Percentiles rank a stretch among this genome's conserved stretches.
Evolutionary conservation across 2,329 filamentous ascomycete species (phyloP).

Genomic region (Massarina eburnea): DNA sequence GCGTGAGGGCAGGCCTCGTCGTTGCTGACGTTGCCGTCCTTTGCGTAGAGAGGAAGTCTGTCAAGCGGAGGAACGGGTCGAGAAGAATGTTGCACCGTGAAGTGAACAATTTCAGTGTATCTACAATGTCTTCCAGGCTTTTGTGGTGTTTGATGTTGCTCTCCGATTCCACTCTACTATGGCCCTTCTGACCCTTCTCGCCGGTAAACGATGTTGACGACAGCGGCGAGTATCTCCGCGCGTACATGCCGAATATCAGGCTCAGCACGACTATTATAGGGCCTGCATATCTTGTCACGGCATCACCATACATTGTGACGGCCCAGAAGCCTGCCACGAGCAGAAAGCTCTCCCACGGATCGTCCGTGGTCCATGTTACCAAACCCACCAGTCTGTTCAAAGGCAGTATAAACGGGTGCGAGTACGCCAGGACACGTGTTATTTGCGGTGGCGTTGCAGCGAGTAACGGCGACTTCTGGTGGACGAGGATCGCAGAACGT

Average conservation of each 20-base stretch:
- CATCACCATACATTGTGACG: constrained; percentile 80
- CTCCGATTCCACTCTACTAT: constrained; percentile 52
- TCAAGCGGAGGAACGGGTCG: constrained; percentile 84
- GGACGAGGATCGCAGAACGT: constrained; percentile 88
- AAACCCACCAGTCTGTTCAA: constrained; percentile 84
- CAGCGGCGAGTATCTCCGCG: constrained; percentile 82
- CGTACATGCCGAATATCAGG: constrained; percentile 91
- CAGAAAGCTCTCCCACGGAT: constrained; percentile 96
- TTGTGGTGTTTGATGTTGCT: constrained; percentile 83
- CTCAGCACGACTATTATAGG: constrained; percentile 78
- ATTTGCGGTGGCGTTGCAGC: constrained; percentile 93
- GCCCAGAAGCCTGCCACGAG: constrained; percentile 85
- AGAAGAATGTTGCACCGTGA: constrained; percentile 88
- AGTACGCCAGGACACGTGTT: constrained; percentile 91
- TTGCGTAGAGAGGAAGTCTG: constrained; percentile 91
- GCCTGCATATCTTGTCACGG: constrained; percentile 76
- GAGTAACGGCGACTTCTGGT: constrained; percentile 92
- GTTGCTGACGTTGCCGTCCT: constrained; percentile 88
- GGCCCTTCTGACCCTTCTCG: constrained; percentile 58
- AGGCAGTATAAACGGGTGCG: constrained; percentile 88
- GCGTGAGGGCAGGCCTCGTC: constrained; percentile 84
- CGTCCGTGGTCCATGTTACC: constrained; percentile 89
- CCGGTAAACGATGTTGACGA: constrained; percentile 80
- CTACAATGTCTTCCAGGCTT: constrained; percentile 95
- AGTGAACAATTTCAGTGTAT: constrained; percentile 87